phyloP scores from a whole-genome alignment of 495 filamentous ascomycete species.

The Xylaria palmicola region DNA sequence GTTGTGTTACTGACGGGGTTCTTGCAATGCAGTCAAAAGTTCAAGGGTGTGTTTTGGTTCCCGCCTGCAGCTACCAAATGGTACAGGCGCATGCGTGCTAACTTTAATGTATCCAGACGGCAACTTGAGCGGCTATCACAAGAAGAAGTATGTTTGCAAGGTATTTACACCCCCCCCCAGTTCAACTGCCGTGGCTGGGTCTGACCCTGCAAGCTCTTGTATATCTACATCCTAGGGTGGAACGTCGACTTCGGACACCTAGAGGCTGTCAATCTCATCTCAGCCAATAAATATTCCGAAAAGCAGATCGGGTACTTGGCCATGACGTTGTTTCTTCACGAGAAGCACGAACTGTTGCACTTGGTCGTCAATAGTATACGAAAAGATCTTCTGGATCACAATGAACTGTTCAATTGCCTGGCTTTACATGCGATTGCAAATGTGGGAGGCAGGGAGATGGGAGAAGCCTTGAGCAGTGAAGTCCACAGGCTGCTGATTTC shows the following conservation, averaged over 20 bases:
- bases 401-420: conserved; percentile 95
- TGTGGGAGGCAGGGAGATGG: conserved; percentile 95
- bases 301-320: conserved; percentile 99
- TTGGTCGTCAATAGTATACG: conserved; percentile 97
- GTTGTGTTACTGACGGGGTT: conserved; percentile 22
- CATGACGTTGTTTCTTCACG: conserved; percentile 95
- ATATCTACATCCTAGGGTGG: conserved; percentile 99
- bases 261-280: conserved; percentile 96
- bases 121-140: conserved; percentile 89
- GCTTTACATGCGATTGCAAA: conserved; percentile 99
- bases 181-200: neutral
- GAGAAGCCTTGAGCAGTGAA: conserved; percentile 87
- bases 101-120: conserved; percentile 60
- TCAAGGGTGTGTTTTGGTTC: conserved; percentile 57
- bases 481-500: conserved; percentile 95
- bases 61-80: conserved; percentile 6
- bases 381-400: conserved; percentile 91
- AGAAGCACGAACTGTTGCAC: conserved; percentile 93
- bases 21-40: conserved; percentile 62
- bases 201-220: conserved; percentile 66
- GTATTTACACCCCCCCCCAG: conserved; percentile 34
- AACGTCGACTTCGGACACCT: conserved; percentile 99
- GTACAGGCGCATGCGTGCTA: conserved; percentile 22
- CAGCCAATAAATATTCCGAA: conserved; percentile 94
- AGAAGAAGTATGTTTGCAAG: conserved; percentile 99